Base-by-base conservation (phyloP, 257 asterid genomes). In the Forsythia suspensa region DNA sequence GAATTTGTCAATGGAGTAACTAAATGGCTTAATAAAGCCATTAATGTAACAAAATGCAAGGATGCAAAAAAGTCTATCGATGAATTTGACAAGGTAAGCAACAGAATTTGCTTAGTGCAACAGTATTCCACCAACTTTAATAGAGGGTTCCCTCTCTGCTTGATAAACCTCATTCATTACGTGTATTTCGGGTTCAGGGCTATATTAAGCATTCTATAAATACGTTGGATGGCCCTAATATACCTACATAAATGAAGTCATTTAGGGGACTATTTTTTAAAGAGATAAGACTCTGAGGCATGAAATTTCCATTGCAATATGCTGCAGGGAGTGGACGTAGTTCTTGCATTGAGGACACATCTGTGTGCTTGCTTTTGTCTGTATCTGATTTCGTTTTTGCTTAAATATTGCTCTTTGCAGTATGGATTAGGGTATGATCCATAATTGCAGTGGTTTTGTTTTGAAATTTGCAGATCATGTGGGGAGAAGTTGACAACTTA, bases 11-110 rank as follows among this genome's bases (percentile, higher is more conserved):
- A 80, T n/a, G 90, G 91, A 43, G 65, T 87, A 38, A 48, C 79
- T 76, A 89, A 78, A 61, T 87, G 91, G 91, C 84, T 89, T 57
- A 77, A 80, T 1, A 77, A 85, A 73, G 91, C 91, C 77, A 76
- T 65, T 80, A 80, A 76, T 9, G 72, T 77, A 2, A 75, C 80
- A 38, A 77, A 80, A 71, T 76, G 78, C 77, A 73, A 77, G 10
- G 81, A 79, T 73, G 76, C 61, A 21, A 84, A 77, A 20, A 73
- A 18, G 36, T 80, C 78, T 2, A 77, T 84, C 5, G 82, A 84
- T 21, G 88, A 86, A 65, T 87, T 80, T 63, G 81, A 87, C 81
- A 84, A 82, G 88, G 90, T 84, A 77, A 63, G 5, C 8, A 76
- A 42, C 18, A 36, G 10, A 8, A 11, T 0, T 38, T 36, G 41